These are phyloP conservation scores for Blastobotrys illinoisensis DNA, from an alignment of 1,139 yeast species.

Conservation along the genomic window DNA sequence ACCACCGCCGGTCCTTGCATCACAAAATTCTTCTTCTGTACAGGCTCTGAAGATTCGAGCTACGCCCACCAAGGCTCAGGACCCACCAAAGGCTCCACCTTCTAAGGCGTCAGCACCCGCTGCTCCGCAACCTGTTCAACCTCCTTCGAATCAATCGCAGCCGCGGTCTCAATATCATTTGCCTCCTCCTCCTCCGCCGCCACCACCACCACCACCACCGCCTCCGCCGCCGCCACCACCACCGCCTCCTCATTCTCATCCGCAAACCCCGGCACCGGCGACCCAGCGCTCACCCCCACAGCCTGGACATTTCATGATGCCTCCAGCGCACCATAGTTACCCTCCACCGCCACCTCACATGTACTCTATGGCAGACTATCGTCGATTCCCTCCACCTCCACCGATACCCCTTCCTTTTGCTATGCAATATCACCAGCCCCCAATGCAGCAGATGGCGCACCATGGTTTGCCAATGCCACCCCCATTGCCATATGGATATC, in stretches of 20 bases:
- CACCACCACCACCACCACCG: slow-evolving; percentile 1
- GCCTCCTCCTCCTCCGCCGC: neutral
- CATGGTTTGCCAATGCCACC: slow-evolving; percentile 4
- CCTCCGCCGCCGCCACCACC: slow-evolving; percentile 4
- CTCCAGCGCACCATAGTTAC: neutral
- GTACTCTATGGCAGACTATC: neutral
- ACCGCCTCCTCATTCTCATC: neutral
- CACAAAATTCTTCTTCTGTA: neutral
- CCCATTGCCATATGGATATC: slow-evolving; percentile 1
- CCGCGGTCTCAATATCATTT: slow-evolving; percentile 1
- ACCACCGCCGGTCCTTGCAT: neutral
- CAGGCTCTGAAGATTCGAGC: neutral
- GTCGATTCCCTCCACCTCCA: neutral
- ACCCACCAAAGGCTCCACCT: neutral
- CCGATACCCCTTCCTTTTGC: neutral
- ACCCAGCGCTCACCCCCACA: neutral
- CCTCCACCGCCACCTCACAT: neutral
- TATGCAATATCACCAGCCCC: slow-evolving; percentile 1
- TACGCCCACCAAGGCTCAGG: neutral
- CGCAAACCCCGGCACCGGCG: neutral
- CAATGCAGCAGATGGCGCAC: neutral
- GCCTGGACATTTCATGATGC: neutral
- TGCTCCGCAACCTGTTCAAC: neutral
- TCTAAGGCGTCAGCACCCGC: too few species aligned
- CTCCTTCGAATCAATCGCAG: neutral